phyloP scores from a whole-genome alignment of 305 asterid genomes.

The Fraxinus sp. region DNA sequence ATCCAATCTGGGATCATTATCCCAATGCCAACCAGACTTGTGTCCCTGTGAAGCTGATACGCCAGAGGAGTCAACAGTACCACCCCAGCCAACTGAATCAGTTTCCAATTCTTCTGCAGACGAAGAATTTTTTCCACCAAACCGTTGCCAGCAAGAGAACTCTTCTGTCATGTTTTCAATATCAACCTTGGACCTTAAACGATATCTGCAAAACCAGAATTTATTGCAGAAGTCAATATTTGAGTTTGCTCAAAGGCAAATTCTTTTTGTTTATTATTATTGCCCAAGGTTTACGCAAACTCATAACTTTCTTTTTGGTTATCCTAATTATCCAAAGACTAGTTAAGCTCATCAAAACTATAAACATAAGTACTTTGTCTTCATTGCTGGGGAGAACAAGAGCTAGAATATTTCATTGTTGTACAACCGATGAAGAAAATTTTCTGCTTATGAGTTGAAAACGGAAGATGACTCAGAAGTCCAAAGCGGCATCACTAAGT shows the following conservation, averaged over 20 bases:
- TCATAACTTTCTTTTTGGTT: not conserved
- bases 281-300: not conserved
- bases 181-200: conserved; percentile 82
- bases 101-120: conserved; percentile 54
- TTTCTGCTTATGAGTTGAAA: not conserved
- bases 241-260: not conserved
- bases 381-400: not conserved
- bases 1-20: conserved; percentile 73
- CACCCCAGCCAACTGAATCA: conserved; percentile 70
- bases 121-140: conserved; percentile 48
- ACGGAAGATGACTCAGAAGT: not conserved
- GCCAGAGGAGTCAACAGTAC: conserved; percentile 53
- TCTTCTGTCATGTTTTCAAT: conserved; percentile 61
- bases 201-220: conserved; percentile 47
- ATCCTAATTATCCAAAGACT: not conserved
- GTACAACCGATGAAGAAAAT: not conserved
- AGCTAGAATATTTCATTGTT: not conserved
- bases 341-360: not conserved
- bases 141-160: conserved; percentile 84
- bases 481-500: not conserved
- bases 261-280: not conserved
- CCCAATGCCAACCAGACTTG: conserved; percentile 72
- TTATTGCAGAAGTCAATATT: not conserved
- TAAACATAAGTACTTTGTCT: not conserved
- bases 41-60: conserved; percentile 53